A percentile compares a stretch with the other conserved stretches of the same genome.
These are phyloP conservation scores for Musa itinerans DNA, from an alignment of 176 grass and related monocot species.

Conservation along the genomic window DNA sequence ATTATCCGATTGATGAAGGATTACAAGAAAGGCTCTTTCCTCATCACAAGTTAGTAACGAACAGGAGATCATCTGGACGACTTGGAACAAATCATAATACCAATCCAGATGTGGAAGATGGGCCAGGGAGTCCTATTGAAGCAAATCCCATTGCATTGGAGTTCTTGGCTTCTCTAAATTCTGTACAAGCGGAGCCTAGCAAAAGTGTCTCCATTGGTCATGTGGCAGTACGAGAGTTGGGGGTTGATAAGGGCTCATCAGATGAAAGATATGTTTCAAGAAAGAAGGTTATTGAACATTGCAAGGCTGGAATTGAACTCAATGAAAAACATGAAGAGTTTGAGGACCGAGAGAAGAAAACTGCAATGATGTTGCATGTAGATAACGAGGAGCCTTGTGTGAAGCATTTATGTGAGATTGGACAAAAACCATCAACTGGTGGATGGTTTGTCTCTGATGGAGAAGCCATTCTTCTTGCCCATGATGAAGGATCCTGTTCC, in stretches of 20 bases:
- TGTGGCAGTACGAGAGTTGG: not conserved
- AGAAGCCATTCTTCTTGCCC: constrained; percentile 61
- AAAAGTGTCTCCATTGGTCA: constrained; percentile 24
- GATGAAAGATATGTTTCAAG: constrained; percentile 42
- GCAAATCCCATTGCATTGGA: constrained; percentile 65
- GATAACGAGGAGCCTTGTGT: constrained; percentile 38
- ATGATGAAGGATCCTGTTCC: constrained; percentile 78
- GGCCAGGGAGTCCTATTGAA: constrained; percentile 23
- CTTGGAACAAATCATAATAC: constrained; percentile 12
- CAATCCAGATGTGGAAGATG: constrained; percentile 1
- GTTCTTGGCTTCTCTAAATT: constrained; percentile 81
- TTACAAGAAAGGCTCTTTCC: constrained; percentile 88
- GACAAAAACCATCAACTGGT: constrained; percentile 61
- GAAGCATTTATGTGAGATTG: constrained; percentile 65
- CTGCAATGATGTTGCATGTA: constrained; percentile 36
- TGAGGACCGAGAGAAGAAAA: constrained; percentile 50
- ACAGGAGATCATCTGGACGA: constrained; percentile 24
- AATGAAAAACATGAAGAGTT: constrained; percentile 67
- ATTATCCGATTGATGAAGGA: constrained; percentile 59
- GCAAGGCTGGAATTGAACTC: constrained; percentile 52
- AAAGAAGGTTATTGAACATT: constrained; percentile 23
- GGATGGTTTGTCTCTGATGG: constrained; percentile 93
- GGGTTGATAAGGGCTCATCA: constrained; percentile 26
- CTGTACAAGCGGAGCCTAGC: constrained; percentile 36
- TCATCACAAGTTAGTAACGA: constrained; percentile 73